A percentile compares a stretch with the other conserved stretches of the same genome.
phyloP scores from a whole-genome alignment of 2,329 filamentous ascomycete species.

The Lachnellula cervina region DNA sequence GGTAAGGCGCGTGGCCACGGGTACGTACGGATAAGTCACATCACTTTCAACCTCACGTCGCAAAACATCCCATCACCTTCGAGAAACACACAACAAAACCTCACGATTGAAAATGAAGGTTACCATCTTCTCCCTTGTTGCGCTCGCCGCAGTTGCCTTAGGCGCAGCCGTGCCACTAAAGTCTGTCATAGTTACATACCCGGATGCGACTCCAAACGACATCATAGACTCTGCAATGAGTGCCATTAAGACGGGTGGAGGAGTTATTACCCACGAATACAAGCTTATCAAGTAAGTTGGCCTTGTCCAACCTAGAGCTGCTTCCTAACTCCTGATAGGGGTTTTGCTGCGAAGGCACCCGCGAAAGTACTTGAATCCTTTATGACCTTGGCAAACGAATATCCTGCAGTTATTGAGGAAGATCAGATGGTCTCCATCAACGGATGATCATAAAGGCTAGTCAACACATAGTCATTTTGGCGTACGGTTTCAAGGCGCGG shows the following conservation, averaged over 20 bases:
- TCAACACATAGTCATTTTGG: too few species aligned
- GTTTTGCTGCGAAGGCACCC: slow-evolving; percentile 71
- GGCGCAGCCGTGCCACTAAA: slow-evolving; percentile 54
- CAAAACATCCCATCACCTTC: neutral
- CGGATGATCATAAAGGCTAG: neutral
- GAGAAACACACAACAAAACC: neutral
- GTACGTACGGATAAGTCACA: too few species aligned
- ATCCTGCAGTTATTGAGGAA: slow-evolving; percentile 67
- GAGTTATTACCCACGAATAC: slow-evolving; percentile 76
- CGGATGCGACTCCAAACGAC: slow-evolving; percentile 58
- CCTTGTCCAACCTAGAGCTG: neutral
- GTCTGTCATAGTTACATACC: slow-evolving; percentile 74
- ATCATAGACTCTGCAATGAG: slow-evolving; percentile 68
- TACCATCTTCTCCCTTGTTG: slow-evolving; percentile 48
- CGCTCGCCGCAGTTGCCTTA: slow-evolving; percentile 56
- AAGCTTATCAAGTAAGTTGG: slow-evolving; percentile 57
- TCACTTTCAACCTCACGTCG: neutral
- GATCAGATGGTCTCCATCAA: slow-evolving; percentile 57
- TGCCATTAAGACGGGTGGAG: slow-evolving; percentile 64
- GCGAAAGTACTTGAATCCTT: slow-evolving; percentile 64
- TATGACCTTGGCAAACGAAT: slow-evolving; percentile 54
- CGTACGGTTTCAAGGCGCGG: too few species aligned
- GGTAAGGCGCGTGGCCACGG: neutral
- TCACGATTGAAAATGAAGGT: slow-evolving; percentile 54
- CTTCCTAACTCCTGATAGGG: slow-evolving; percentile 44